Base-by-base conservation (phyloP, 108 stramenopile genomes). In the Fragilariopsis cylindrus region DNA sequence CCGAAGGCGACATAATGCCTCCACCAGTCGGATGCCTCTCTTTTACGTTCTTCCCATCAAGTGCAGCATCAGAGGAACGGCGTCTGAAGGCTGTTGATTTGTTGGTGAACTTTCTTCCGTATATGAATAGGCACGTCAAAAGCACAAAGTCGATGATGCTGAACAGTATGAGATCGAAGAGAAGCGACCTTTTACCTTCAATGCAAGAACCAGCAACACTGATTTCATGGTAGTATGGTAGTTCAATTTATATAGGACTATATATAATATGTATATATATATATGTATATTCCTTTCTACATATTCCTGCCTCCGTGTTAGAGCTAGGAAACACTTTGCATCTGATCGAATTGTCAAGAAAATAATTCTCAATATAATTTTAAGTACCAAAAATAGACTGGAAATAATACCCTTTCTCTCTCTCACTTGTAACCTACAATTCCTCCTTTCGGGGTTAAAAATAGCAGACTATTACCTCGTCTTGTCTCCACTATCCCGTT, bases 401-500 rank as follows among this genome's bases (percentile, higher is more conserved):
- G 30, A 30, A 30, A 30, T 30, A 30, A 30, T 30, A 30, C 30
- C 30, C 30, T 30, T 30, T 30, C 30, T 30, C 30, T 30, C 30
- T 30, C 30, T 30, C 30, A 30, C 30, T 62, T 41, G 39, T 63
- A 63, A 44, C 62, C 62, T 12, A 45, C 9, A 45, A 63, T 45
- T 6, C 49, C 67, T 50, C 49, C 48, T 19, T 68, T 68, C 11
- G 73, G 79, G 9, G 78, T 65, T 72, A 87, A 81, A 66, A 92
- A 81, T 30, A 90, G 69, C 18, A 85, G 76, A 43, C 74, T 21
- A 6, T 79, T 65, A 15, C 60, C 60, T 1, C 73, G 81, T 11
- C 87, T 53, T 21, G 87, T 71, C 66, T 92, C 91, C 2, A 98
- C 96, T 56, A 98, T 89, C 2, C 97, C 97, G 58, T 88, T 87